These are phyloP conservation scores for Yamadazyma buinensis DNA, from an alignment of 1,139 yeast species.

Conservation along the genomic window DNA sequence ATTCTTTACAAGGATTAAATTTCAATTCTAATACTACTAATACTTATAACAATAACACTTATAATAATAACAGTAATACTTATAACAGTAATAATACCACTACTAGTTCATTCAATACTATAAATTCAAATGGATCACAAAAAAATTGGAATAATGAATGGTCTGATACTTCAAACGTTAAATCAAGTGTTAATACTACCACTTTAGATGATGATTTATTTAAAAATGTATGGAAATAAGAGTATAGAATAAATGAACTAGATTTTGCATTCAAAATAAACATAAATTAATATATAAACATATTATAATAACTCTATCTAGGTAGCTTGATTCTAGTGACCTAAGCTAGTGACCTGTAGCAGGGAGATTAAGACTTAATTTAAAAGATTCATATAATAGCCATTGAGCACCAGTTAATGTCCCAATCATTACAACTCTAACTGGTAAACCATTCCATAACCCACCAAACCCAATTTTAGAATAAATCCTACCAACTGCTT, in stretches of 20 bases:
- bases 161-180: constrained; percentile 20
- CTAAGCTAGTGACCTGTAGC: constrained; percentile 69
- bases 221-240: constrained; percentile 56
- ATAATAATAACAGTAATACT: neutral
- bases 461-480: constrained; percentile 81
- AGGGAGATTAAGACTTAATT: constrained; percentile 86
- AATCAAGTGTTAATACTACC: constrained; percentile 15
- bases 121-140: constrained; percentile 1
- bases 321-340: neutral
- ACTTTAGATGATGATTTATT: constrained; percentile 42
- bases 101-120: constrained; percentile 3
- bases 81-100: constrained; percentile 9
- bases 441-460: constrained; percentile 91
- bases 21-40: constrained; percentile 13
- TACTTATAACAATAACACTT: constrained; percentile 5
- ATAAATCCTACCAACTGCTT: constrained; percentile 72
- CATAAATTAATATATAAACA: neutral
- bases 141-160: constrained; percentile 36
- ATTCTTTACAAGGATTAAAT: constrained; percentile 34
- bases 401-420: constrained; percentile 96
- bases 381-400: constrained; percentile 92
- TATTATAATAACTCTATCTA: too few species aligned
- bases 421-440: constrained; percentile 94
- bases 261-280: neutral
- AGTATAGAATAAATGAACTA: too few species aligned